Evolutionary conservation across 169 alveolate genomes (phyloP).

Genomic region (Plasmodium relictum): DNA sequence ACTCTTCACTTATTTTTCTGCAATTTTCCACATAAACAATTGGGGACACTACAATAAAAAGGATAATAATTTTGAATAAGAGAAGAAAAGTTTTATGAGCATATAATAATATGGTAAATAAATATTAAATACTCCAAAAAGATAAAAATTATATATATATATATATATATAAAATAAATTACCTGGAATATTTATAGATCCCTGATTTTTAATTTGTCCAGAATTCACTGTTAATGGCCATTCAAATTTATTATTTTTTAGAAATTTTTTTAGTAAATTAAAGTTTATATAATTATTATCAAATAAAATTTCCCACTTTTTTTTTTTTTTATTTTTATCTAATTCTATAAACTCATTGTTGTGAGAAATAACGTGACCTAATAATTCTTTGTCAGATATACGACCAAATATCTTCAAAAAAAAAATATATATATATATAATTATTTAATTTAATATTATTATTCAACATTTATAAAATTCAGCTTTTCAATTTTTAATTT

Average conservation of each 20-base stretch:
- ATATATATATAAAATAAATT: background rate
- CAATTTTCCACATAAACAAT: constrained; percentile 73
- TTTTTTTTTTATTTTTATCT: constrained; percentile 22
- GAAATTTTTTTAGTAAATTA: constrained; percentile 30
- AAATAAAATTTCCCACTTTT: constrained; percentile 71
- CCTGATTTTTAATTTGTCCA: constrained; percentile 75
- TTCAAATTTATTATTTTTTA: constrained; percentile 47
- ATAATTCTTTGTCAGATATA: constrained; percentile 46
- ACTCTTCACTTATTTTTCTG: constrained; percentile 61
- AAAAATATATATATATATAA: constrained; percentile 9
- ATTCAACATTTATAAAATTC: background rate
- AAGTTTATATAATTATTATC: constrained; percentile 26
- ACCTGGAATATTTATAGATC: constrained; percentile 71
- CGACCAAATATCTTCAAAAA: constrained; percentile 75
- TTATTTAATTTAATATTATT: background rate
- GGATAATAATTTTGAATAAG: background rate
- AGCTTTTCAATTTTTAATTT: background rate
- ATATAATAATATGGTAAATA: too few relatives aligned
- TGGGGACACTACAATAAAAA: constrained; percentile 36
- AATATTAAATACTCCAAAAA: too few relatives aligned
- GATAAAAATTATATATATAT: background rate
- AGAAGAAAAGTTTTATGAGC: background rate
- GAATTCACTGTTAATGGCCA: constrained; percentile 77
- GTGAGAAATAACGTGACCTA: constrained; percentile 75
- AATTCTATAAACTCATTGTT: constrained; percentile 64